Conservation (phyloP, 2,329 filamentous ascomycete species). For the Chalaropsis ovoidea region DNA sequence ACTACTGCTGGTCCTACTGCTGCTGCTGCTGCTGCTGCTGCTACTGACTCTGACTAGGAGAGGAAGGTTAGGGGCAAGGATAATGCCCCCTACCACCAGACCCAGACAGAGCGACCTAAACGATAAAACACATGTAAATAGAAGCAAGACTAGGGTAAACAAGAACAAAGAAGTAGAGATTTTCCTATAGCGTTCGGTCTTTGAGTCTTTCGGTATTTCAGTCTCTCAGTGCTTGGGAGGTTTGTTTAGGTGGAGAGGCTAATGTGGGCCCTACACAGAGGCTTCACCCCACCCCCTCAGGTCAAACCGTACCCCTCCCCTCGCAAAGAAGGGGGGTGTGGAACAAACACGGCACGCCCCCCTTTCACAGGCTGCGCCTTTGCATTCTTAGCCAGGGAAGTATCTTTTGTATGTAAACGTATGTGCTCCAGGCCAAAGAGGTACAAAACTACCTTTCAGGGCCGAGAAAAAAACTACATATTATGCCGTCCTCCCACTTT, state of each 20-base stretch:
- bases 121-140: slow-evolving; percentile 11
- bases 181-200: background rate
- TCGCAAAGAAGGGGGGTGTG: background rate
- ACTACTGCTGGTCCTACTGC: background rate
- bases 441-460: slow-evolving; percentile 10
- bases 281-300: background rate
- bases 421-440: background rate
- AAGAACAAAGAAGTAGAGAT: background rate
- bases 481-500: slow-evolving; percentile 16
- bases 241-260: background rate
- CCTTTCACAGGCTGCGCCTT: background rate
- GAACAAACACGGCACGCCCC: background rate
- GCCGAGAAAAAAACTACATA: slow-evolving; percentile 23
- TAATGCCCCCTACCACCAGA: background rate
- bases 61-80: background rate
- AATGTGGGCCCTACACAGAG: background rate
- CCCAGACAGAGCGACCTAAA: background rate
- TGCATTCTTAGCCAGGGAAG: slow-evolving; percentile 2
- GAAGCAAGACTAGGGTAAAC: background rate
- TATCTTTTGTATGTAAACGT: slow-evolving; percentile 4
- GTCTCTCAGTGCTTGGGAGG: background rate
- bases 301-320: background rate
- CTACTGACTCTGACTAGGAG: background rate
- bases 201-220: background rate
- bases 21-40: background rate